Evolutionary conservation across 768 basidiomycete species (phyloP), one percentile per base, ranked within the genome.

Genomic region (Lentinula lateritia): DNA sequence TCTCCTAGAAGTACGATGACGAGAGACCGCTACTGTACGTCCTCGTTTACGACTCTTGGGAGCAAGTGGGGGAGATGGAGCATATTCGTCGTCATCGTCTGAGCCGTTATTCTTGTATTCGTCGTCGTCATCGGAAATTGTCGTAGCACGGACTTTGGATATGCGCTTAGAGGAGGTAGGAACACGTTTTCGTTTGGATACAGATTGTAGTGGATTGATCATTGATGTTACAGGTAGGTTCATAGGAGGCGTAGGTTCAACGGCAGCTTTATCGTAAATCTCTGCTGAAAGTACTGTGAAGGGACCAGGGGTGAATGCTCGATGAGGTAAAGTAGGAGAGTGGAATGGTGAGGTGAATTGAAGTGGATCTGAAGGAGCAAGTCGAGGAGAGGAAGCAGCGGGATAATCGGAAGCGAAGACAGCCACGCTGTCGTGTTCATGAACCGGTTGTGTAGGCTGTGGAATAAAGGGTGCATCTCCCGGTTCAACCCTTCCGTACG

Each of bases 31-130:
- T 38, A n/a, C 35, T 9, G 41, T 16, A 15, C 23, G 38, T 18
- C 55, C 20, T 16, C 73, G 72, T 43, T 55, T 64, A 45, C 76
- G 79, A 54, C 76, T 78, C 7, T 69, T 67, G n/a, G 71, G 67
- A 53, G 62, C 69, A 43, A 72, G 63, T 39, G 61, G 58, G 41
- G 76, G 71, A 2, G 77, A 75, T 3, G 82, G 79, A 32, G 76
- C 20, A 62, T 83, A 81, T 62, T 81, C 78, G 53, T 80, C 79
- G 62, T 80, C 80, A 2, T 70, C 75, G 34, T 8, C 50, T 36
- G 53, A 36, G n/a, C 76, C 75, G 62, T 75, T 74, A 48, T 79
- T 73, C 34, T 68, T 69, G 60, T 76, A 75, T 16, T 73, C 68
- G 18, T 70, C 70, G 13, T 61, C 45, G 50, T 68, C 63, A 6